phyloP scores from a whole-genome alignment of 1,284 basidiomycete genomes.

The Austropuccinia psidii region DNA sequence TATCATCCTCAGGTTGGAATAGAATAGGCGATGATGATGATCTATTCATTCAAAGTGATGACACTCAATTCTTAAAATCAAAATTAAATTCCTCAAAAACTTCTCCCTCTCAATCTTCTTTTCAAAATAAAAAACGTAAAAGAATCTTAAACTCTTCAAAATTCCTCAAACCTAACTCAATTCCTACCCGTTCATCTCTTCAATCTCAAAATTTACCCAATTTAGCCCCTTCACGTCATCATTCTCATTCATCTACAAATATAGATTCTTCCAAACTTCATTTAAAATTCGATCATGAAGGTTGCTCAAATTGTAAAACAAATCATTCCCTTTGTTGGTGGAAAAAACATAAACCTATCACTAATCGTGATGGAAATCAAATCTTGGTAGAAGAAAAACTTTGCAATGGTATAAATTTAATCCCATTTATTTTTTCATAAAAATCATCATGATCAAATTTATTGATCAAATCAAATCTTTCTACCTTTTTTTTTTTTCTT shows the following conservation, averaged over 20 bases:
- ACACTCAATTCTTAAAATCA: not conserved
- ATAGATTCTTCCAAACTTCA: not conserved
- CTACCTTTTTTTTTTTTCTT: no score
- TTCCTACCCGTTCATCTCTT: not conserved
- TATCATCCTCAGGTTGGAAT: constrained; percentile 20
- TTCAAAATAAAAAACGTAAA: constrained; percentile 26
- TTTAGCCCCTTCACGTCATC: not conserved
- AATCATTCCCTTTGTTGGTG: constrained; percentile 25
- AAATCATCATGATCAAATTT: not conserved
- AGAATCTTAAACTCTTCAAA: not conserved
- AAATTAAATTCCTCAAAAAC: not conserved
- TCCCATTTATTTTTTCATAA: not conserved
- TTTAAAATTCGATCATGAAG: constrained; percentile 25
- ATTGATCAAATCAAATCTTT: not conserved
- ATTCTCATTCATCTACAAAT: not conserved
- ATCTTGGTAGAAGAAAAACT: constrained; percentile 30
- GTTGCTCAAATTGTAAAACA: constrained; percentile 23
- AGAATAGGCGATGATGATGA: constrained; percentile 28
- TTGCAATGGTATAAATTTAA: constrained; percentile 17
- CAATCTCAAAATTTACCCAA: not conserved
- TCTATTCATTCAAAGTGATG: constrained; percentile 27
- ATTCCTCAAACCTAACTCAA: not conserved
- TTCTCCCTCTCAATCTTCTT: not conserved
- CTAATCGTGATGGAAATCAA: constrained; percentile 11
- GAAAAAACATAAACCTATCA: constrained; percentile 18